Conservation (phyloP, 169 alveolate genomes). For the Plasmodium chabaudi region DNA sequence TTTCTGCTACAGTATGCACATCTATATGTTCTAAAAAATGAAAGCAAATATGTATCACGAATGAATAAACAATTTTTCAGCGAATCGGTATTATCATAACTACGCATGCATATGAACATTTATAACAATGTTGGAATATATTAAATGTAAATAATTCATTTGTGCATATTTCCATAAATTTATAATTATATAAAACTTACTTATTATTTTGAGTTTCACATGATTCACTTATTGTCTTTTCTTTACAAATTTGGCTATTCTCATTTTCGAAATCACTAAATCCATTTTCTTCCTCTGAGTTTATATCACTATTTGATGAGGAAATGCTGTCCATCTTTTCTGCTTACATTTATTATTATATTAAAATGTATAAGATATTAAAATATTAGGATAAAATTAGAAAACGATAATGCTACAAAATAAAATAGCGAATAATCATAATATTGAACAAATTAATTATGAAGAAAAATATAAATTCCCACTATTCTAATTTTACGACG, state of each 20-base stretch:
- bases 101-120: background rate
- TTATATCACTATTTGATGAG: slow-evolving; percentile 14
- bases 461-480: no score
- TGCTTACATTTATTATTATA: slow-evolving; percentile 14
- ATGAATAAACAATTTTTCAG: background rate
- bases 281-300: slow-evolving; percentile 10
- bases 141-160: no score
- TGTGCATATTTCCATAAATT: no score
- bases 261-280: slow-evolving; percentile 7
- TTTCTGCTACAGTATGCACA: slow-evolving; percentile 42
- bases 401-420: slow-evolving; percentile 1
- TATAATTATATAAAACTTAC: slow-evolving; percentile 5
- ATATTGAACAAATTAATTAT: no score
- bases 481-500: no score
- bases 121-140: no score
- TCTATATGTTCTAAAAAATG: slow-evolving; percentile 20
- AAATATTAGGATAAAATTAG: background rate
- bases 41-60: background rate
- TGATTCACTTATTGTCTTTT: slow-evolving; percentile 17
- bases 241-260: background rate
- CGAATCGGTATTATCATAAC: background rate
- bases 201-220: slow-evolving; percentile 17
- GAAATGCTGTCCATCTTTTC: slow-evolving; percentile 20
- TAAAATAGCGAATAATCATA: background rate
- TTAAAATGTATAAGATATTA: background rate